Conservation (phyloP, 2,329 filamentous ascomycete genomes). For the Colletotrichum siamense region DNA sequence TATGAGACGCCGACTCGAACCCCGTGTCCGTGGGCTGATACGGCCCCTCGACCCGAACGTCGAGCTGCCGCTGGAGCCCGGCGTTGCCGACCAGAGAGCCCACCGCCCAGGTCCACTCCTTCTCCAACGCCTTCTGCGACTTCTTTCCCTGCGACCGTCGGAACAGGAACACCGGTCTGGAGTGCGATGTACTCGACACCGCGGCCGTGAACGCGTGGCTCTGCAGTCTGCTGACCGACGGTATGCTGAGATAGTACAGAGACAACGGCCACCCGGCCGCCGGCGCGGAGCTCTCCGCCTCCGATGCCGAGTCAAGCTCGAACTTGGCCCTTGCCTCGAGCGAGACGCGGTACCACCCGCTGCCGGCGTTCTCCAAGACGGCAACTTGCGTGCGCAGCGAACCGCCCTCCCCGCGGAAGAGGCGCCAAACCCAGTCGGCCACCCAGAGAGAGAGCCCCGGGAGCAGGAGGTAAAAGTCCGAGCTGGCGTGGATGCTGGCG, state of each 20-base stretch:
- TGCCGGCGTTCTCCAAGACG: slow-evolving; percentile 1
- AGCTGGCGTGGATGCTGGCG: slow-evolving; percentile 19
- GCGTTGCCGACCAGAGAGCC: background rate
- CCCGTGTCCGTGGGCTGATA: background rate
- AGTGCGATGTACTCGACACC: background rate
- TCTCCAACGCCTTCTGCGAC: background rate
- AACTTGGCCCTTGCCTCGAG: background rate
- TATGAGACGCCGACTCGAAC: background rate
- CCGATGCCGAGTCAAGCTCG: background rate
- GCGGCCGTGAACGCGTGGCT: slow-evolving; percentile 23
- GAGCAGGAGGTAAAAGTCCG: slow-evolving; percentile 22
- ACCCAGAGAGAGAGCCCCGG: slow-evolving; percentile 16
- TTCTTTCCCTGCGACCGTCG: background rate
- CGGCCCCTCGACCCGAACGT: background rate
- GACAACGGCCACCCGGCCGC: background rate
- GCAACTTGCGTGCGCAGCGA: background rate
- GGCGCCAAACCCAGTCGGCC: slow-evolving; percentile 10
- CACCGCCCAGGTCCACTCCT: slow-evolving; percentile 18
- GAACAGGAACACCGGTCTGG: slow-evolving; percentile 8
- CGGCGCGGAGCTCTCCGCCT: background rate
- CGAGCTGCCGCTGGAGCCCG: background rate
- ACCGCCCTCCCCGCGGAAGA: slow-evolving; percentile 7
- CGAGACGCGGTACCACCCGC: background rate
- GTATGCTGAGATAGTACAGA: slow-evolving; percentile 13
- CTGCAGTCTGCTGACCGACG: slow-evolving; percentile 12